A percentile compares a stretch with the other conserved stretches of the same genome.
phyloP scores from a whole-genome alignment of 2,329 filamentous ascomycete genomes.

The Metarhizium guizhouense region DNA sequence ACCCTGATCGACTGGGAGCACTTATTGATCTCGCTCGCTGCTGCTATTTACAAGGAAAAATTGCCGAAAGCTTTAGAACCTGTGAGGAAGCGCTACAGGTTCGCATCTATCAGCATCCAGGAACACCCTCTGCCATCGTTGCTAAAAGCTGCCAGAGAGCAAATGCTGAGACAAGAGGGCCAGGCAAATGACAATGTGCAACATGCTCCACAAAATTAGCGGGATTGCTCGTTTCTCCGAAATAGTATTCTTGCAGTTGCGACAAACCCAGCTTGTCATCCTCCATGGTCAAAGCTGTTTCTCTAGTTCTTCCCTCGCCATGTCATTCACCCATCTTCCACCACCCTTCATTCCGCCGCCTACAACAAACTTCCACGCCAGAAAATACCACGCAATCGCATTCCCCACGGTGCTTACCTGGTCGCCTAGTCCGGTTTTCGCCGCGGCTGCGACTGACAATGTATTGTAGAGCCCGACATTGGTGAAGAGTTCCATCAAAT shows the following conservation, averaged over 20 bases:
- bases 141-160: neutral
- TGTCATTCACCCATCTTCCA: slow-evolving; percentile 37
- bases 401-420: slow-evolving; percentile 78
- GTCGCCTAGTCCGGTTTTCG: slow-evolving; percentile 57
- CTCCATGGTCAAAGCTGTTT: too few relatives aligned
- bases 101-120: neutral
- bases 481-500: slow-evolving; percentile 58
- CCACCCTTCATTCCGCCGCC: slow-evolving; percentile 47
- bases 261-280: too few relatives aligned
- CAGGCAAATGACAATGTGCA: too few relatives aligned
- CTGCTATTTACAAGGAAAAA: slow-evolving; percentile 4
- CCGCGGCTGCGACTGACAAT: slow-evolving; percentile 54
- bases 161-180: slow-evolving; percentile 13
- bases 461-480: slow-evolving; percentile 53
- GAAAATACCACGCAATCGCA: slow-evolving; percentile 65
- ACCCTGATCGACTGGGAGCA: slow-evolving; percentile 9
- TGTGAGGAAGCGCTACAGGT: neutral
- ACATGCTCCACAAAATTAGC: too few relatives aligned
- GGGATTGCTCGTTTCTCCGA: too few relatives aligned
- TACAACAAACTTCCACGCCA: slow-evolving; percentile 56
- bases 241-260: too few relatives aligned
- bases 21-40: slow-evolving; percentile 8
- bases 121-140: neutral
- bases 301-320: slow-evolving; percentile 18
- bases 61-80: neutral